Evolutionary conservation across 1,139 yeast species (phyloP).

Genomic region (Zygoascus sp.): DNA sequence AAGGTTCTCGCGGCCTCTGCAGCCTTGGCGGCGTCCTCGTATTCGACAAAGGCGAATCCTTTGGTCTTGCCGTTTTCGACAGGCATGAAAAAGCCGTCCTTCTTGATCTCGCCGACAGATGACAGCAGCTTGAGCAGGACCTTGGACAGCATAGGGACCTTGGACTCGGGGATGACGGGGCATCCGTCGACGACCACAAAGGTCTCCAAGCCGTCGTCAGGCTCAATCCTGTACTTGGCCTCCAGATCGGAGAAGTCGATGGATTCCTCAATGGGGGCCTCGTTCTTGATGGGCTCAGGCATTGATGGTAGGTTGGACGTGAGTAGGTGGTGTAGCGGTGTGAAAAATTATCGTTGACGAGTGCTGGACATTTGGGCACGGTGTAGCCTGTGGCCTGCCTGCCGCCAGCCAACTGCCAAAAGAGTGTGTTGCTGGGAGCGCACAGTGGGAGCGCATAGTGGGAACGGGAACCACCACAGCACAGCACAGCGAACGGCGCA

Average conservation of each 20-base stretch:
- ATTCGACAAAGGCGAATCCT: slow-evolving; percentile 87
- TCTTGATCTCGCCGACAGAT: slow-evolving; percentile 65
- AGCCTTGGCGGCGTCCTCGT: slow-evolving; percentile 62
- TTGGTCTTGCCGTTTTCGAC: slow-evolving; percentile 76
- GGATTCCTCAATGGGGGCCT: slow-evolving; percentile 39
- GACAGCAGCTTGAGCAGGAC: slow-evolving; percentile 79
- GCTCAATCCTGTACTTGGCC: slow-evolving; percentile 60
- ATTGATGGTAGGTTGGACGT: slow-evolving; percentile 6
- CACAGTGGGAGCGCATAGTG: no score
- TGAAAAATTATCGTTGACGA: slow-evolving; percentile 3
- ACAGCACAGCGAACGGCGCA: no score
- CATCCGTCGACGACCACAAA: slow-evolving; percentile 92
- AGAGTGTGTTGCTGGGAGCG: no score
- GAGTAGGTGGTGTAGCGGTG: slow-evolving; percentile 2
- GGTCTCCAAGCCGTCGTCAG: slow-evolving; percentile 63
- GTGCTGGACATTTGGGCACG: slow-evolving; percentile 1
- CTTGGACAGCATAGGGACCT: slow-evolving; percentile 76
- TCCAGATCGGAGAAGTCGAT: slow-evolving; percentile 88
- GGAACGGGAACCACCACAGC: no score
- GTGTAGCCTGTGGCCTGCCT: neutral
- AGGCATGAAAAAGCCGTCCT: slow-evolving; percentile 74
- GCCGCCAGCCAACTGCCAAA: no score
- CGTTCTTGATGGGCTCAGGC: slow-evolving; percentile 12
- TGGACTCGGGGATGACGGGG: slow-evolving; percentile 88
- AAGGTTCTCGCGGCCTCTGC: slow-evolving; percentile 73